A percentile compares a stretch with the other conserved stretches of the same genome.
phyloP scores from a whole-genome alignment of 2,329 filamentous ascomycete species.

The Chaetomium sp. region DNA sequence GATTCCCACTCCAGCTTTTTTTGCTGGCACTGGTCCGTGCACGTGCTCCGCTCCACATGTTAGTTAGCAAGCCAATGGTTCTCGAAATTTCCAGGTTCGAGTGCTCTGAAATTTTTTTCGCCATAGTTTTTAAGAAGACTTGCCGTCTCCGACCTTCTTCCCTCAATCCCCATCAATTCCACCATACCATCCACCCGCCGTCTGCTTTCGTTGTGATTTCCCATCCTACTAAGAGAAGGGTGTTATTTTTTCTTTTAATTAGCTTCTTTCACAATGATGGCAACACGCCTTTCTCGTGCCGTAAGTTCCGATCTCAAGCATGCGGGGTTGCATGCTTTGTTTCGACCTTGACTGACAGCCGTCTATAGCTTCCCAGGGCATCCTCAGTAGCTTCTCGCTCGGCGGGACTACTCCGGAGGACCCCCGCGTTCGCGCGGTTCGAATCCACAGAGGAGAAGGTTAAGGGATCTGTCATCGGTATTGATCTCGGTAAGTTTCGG shows the following conservation, averaged over 20 bases:
- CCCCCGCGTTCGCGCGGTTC: conserved; percentile 75
- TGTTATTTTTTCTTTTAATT: conserved; percentile 29
- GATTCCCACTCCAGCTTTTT: neutral
- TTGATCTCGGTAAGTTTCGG: conserved; percentile 77
- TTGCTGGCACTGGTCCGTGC: conserved; percentile 10
- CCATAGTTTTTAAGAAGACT: conserved; percentile 33
- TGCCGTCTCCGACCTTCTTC: conserved; percentile 25
- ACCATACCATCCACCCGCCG: conserved; percentile 26
- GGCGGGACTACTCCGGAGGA: conserved; percentile 66
- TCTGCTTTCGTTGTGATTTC: conserved; percentile 28
- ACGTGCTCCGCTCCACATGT: conserved; percentile 21
- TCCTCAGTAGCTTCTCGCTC: conserved; percentile 68
- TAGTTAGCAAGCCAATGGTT: conserved; percentile 25
- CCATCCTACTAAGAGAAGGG: conserved; percentile 25
- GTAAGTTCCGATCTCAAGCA: conserved; percentile 27
- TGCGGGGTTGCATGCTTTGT: neutral
- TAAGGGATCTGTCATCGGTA: conserved; percentile 94
- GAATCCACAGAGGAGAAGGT: conserved; percentile 84
- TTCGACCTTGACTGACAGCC: conserved; percentile 21
- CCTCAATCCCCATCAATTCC: conserved; percentile 28
- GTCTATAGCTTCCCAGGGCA: conserved; percentile 73
- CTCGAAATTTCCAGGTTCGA: conserved; percentile 36
- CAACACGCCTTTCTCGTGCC: conserved; percentile 35
- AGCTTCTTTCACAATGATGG: conserved; percentile 35
- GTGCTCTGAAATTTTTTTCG: conserved; percentile 35